These are phyloP conservation scores for Chromosphaera perkinsii DNA, from an alignment of 208 protist genomes.

Conservation along the genomic window DNA sequence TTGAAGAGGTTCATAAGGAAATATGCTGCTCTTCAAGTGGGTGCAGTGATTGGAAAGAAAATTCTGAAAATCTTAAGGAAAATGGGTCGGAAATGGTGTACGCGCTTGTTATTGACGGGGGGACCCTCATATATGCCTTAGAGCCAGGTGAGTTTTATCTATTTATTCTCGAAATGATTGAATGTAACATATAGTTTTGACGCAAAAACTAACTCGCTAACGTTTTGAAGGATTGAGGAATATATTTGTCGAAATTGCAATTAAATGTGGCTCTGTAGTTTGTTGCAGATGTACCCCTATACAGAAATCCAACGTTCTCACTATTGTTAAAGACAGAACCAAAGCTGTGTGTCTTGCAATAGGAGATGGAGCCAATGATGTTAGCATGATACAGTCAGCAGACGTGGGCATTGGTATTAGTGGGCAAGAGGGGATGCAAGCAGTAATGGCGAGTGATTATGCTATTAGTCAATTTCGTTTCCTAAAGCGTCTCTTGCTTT, in stretches of 20 bases:
- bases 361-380: conserved; percentile 69
- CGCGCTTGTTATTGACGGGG: neutral
- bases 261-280: conserved; percentile 22
- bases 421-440: conserved; percentile 68
- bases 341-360: conserved; percentile 53
- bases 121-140: conserved; percentile 10
- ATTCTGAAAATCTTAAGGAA: too few species aligned
- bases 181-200: too few species aligned
- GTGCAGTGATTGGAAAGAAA: neutral
- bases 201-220: too few species aligned
- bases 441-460: conserved; percentile 43
- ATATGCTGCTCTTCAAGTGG: neutral
- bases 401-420: conserved; percentile 70
- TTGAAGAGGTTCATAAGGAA: conserved; percentile 6
- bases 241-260: conserved; percentile 7
- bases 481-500: conserved; percentile 80
- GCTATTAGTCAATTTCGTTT: conserved; percentile 69
- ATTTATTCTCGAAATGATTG: too few species aligned
- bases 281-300: conserved; percentile 35
- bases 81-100: too few species aligned
- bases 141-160: too few species aligned
- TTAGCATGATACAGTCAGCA: conserved; percentile 64
- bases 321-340: conserved; percentile 15
- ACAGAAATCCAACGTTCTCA: conserved; percentile 40
- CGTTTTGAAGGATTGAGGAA: conserved; percentile 1